Percentiles rank a stretch among this genome's conserved stretches.
These are phyloP conservation scores for Spathaspora passalidarum DNA, from an alignment of 805 yeast species.

Conservation along the genomic window DNA sequence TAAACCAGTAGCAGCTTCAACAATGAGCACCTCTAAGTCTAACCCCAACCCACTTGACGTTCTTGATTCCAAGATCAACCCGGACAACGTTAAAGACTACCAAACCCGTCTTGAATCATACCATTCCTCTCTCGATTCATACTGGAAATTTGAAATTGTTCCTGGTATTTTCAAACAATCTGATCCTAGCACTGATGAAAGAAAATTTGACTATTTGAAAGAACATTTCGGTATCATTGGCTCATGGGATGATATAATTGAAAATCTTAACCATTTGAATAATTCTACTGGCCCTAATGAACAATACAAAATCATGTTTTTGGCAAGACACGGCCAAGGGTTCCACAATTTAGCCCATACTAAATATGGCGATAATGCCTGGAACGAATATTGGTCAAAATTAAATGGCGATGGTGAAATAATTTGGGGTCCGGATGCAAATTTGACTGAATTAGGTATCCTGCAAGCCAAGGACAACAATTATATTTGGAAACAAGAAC, in stretches of 20 bases:
- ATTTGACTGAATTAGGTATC: slow-evolving; percentile 44
- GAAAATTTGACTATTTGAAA: slow-evolving; percentile 38
- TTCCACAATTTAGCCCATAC: slow-evolving; percentile 47
- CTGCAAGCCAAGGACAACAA: slow-evolving; percentile 45
- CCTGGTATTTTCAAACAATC: slow-evolving; percentile 45
- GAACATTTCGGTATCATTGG: slow-evolving; percentile 42
- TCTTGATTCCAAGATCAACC: slow-evolving; percentile 25
- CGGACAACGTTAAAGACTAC: slow-evolving; percentile 15
- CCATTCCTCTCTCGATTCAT: slow-evolving; percentile 7
- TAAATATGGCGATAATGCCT: slow-evolving; percentile 42
- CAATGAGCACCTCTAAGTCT: slow-evolving; percentile 1
- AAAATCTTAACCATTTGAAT: slow-evolving; percentile 35
- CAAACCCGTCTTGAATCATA: slow-evolving; percentile 6
- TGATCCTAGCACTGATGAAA: slow-evolving; percentile 37
- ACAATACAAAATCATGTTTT: slow-evolving; percentile 43
- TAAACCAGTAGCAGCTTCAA: neutral
- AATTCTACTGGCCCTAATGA: slow-evolving; percentile 16
- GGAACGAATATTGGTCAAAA: slow-evolving; percentile 47
- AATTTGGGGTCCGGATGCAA: slow-evolving; percentile 53
- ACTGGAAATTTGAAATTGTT: slow-evolving; percentile 40
- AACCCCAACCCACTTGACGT: slow-evolving; percentile 26
- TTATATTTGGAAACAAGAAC: slow-evolving; percentile 30
- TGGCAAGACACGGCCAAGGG: slow-evolving; percentile 57
- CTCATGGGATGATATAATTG: slow-evolving; percentile 32
- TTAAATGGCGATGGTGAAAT: slow-evolving; percentile 44